These are phyloP conservation scores for Amanita exitialis DNA, from an alignment of 768 basidiomycete species.

Conservation along the genomic window DNA sequence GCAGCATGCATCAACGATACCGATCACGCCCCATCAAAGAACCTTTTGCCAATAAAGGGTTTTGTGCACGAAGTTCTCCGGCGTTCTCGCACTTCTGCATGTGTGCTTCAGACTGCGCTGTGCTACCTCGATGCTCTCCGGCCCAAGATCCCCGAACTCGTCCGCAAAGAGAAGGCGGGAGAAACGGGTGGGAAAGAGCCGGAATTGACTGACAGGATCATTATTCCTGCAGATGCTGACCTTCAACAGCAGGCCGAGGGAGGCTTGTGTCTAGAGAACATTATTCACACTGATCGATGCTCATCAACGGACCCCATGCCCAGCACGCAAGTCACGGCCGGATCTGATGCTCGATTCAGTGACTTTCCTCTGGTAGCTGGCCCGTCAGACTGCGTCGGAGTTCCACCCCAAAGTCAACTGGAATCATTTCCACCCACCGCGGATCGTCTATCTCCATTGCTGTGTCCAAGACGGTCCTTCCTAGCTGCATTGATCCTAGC, in stretches of 20 bases:
- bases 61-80: slow-evolving; percentile 88
- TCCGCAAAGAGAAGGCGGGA: slow-evolving; percentile 37
- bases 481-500: slow-evolving; percentile 83
- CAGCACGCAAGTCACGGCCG: background rate
- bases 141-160: slow-evolving; percentile 53
- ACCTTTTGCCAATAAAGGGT: slow-evolving; percentile 49
- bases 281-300: slow-evolving; percentile 6
- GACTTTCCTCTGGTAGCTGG: background rate
- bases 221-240: slow-evolving; percentile 31
- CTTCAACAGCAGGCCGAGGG: slow-evolving; percentile 28
- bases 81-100: slow-evolving; percentile 76
- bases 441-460: slow-evolving; percentile 65
- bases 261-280: slow-evolving; percentile 10
- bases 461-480: slow-evolving; percentile 85
- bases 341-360: background rate
- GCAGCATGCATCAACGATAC: slow-evolving; percentile 10
- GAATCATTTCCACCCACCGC: slow-evolving; percentile 10
- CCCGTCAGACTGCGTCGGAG: slow-evolving; percentile 11
- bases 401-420: slow-evolving; percentile 9
- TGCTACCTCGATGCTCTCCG: slow-evolving; percentile 87
- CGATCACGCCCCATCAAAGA: slow-evolving; percentile 2
- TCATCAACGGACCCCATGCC: background rate
- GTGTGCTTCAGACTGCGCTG: slow-evolving; percentile 77
- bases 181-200: slow-evolving; percentile 29
- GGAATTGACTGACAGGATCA: slow-evolving; percentile 32